These are phyloP conservation scores for Fusarium decemcellulare DNA, from an alignment of 2,329 filamentous ascomycete genomes.

Conservation along the genomic window DNA sequence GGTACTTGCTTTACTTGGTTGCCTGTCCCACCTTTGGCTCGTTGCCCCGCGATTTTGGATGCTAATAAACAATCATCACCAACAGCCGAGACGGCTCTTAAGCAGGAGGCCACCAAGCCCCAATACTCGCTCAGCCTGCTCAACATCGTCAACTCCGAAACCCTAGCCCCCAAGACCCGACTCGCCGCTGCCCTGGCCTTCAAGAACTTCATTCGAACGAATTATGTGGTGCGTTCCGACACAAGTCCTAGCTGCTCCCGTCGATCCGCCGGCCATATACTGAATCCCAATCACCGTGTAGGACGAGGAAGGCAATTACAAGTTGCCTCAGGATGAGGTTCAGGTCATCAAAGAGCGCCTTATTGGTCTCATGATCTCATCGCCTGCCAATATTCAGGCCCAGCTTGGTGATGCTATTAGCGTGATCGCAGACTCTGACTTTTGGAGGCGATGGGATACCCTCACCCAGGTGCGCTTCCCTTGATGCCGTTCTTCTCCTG, in stretches of 20 bases:
- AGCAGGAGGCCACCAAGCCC: conserved; percentile 84
- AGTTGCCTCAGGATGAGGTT: conserved; percentile 86
- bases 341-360: conserved; percentile 93
- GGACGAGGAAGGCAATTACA: conserved; percentile 95
- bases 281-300: conserved; percentile 51
- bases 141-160: conserved; percentile 86
- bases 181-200: conserved; percentile 93
- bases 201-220: conserved; percentile 97
- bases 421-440: conserved; percentile 97
- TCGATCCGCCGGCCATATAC: conserved; percentile 27
- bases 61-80: conserved; percentile 53
- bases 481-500: too few relatives aligned
- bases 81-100: conserved; percentile 85
- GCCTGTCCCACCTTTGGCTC: conserved; percentile 37
- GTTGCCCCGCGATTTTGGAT: conserved; percentile 50
- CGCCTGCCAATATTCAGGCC: conserved; percentile 88
- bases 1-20: conserved; percentile 67
- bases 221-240: conserved; percentile 79
- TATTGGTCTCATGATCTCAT: conserved; percentile 95
- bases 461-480: conserved; percentile 77
- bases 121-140: conserved; percentile 91
- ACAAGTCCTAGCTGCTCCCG: conserved; percentile 3
- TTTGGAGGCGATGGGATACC: conserved; percentile 97
- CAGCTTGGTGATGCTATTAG: conserved; percentile 98
- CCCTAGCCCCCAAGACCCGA: conserved; percentile 82